These are phyloP conservation scores for Phytophthora colocasiae DNA, from an alignment of 352 stramenopile genomes.

Conservation along the genomic window DNA sequence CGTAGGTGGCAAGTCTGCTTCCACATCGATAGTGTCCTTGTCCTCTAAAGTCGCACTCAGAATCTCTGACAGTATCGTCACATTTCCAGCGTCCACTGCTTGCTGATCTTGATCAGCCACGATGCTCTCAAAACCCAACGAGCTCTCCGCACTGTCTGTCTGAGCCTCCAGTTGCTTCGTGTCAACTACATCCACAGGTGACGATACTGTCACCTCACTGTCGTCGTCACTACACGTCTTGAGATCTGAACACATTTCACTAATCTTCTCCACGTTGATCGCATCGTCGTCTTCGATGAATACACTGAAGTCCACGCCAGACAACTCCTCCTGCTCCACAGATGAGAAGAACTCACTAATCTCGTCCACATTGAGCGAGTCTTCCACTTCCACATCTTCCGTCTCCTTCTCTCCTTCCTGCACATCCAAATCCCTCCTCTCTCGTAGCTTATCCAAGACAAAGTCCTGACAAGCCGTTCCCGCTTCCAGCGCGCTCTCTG, in stretches of 20 bases:
- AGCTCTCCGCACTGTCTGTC: constrained; percentile 4
- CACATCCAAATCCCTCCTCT: constrained; percentile 21
- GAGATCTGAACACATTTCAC: constrained; percentile 50
- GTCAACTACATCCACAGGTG: constrained; percentile 26
- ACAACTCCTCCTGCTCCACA: constrained; percentile 53
- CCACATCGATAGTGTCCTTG: constrained; percentile 16
- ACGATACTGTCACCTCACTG: constrained; percentile 11
- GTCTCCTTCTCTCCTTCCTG: constrained; percentile 20
- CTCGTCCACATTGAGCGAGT: constrained; percentile 59
- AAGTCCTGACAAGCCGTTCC: constrained; percentile 15
- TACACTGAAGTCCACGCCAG: constrained; percentile 51
- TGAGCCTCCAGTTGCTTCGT: constrained; percentile 27
- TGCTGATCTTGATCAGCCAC: constrained; percentile 12
- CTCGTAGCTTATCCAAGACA: constrained; percentile 23
- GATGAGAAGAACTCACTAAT: constrained; percentile 63
- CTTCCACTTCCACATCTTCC: constrained; percentile 35
- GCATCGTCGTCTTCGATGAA: constrained; percentile 61
- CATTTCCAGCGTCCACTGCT: constrained; percentile 28
- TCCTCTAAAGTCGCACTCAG: constrained; percentile 37
- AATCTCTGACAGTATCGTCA: constrained; percentile 37
- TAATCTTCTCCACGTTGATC: constrained; percentile 66
- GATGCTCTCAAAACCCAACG: constrained; percentile 8
- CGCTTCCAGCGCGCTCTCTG: constrained; percentile 23
- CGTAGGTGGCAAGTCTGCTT: constrained; percentile 1
- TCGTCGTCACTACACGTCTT: constrained; percentile 19